A percentile compares a stretch with the other conserved stretches of the same genome.
These are phyloP conservation scores for Kingdonia uniflora DNA, from an alignment of 164 flowering plant genomes.

Conservation along the genomic window DNA sequence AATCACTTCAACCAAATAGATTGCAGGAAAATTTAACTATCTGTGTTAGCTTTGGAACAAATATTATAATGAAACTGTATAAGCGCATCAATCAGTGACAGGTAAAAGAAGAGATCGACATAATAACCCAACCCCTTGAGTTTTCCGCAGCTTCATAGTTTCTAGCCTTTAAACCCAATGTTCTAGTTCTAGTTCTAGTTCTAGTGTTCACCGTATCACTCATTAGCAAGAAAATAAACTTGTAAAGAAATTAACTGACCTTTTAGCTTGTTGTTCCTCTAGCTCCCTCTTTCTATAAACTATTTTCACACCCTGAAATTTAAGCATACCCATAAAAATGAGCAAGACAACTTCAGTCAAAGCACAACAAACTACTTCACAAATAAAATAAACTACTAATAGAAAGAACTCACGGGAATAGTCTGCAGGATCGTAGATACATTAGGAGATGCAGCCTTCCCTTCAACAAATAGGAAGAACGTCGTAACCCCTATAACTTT, in stretches of 20 bases:
- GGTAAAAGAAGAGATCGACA: background rate
- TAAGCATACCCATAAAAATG: background rate
- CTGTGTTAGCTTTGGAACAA: too few relatives aligned
- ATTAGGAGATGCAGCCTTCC: conserved; percentile 83
- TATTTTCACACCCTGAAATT: conserved; percentile 75
- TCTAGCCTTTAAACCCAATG: too few relatives aligned
- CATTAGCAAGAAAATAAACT: too few relatives aligned
- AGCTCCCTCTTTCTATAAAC: conserved; percentile 81
- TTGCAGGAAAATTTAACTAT: background rate
- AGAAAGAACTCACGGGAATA: conserved; percentile 60
- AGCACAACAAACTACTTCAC: background rate
- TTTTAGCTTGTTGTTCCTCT: conserved; percentile 90
- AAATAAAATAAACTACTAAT: background rate
- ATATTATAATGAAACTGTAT: too few relatives aligned
- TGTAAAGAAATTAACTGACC: conserved; percentile 25
- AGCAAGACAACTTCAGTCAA: background rate
- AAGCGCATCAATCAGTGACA: background rate
- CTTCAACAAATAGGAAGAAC: conserved; percentile 93
- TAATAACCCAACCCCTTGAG: too few relatives aligned
- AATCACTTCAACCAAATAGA: conserved; percentile 2
- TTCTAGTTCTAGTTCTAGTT: too few relatives aligned
- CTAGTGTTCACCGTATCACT: too few relatives aligned
- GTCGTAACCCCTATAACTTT: conserved; percentile 84
- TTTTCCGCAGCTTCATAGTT: too few relatives aligned
- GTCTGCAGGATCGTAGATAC: conserved; percentile 76